A percentile compares a stretch with the other conserved stretches of the same genome.
phyloP scores from a whole-genome alignment of 2,329 filamentous ascomycete genomes.

The Fusarium sulawesiense region DNA sequence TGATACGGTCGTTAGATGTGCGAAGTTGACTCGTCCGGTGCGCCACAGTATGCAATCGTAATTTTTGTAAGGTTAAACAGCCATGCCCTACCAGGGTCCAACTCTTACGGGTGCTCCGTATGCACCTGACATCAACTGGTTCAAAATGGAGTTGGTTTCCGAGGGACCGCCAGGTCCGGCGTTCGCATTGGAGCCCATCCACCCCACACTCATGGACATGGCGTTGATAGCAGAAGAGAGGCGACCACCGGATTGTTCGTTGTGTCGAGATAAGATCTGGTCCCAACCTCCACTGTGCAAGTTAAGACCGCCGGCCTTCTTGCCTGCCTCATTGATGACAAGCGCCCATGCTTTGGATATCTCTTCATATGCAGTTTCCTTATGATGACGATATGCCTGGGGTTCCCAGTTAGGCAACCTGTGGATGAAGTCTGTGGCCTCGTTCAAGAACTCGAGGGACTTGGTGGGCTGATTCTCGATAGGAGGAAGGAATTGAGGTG shows the following conservation, averaged over 20 bases:
- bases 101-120: slow-evolving; percentile 71
- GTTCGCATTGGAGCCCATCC: slow-evolving; percentile 69
- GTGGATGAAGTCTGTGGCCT: slow-evolving; percentile 90
- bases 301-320: slow-evolving; percentile 89
- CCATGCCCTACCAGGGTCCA: slow-evolving; percentile 66
- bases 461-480: slow-evolving; percentile 85
- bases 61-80: slow-evolving; percentile 16
- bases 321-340: slow-evolving; percentile 90
- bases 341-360: slow-evolving; percentile 93
- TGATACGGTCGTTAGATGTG: slow-evolving; percentile 50
- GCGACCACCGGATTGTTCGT: slow-evolving; percentile 84
- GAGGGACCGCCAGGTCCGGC: slow-evolving; percentile 41
- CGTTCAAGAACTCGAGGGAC: slow-evolving; percentile 88
- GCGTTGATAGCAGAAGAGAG: slow-evolving; percentile 83
- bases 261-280: slow-evolving; percentile 85
- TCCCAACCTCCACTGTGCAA: slow-evolving; percentile 94
- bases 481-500: slow-evolving; percentile 93
- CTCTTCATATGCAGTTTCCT: slow-evolving; percentile 95
- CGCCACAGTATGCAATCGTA: slow-evolving; percentile 44
- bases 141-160: slow-evolving; percentile 68
- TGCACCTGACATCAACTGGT: slow-evolving; percentile 70
- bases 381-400: slow-evolving; percentile 88
- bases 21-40: slow-evolving; percentile 40
- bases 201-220: slow-evolving; percentile 78
- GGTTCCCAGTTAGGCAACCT: slow-evolving; percentile 91